Evolutionary conservation across 163 green algal species (phyloP).

Genomic region (Volvox carteri): DNA sequence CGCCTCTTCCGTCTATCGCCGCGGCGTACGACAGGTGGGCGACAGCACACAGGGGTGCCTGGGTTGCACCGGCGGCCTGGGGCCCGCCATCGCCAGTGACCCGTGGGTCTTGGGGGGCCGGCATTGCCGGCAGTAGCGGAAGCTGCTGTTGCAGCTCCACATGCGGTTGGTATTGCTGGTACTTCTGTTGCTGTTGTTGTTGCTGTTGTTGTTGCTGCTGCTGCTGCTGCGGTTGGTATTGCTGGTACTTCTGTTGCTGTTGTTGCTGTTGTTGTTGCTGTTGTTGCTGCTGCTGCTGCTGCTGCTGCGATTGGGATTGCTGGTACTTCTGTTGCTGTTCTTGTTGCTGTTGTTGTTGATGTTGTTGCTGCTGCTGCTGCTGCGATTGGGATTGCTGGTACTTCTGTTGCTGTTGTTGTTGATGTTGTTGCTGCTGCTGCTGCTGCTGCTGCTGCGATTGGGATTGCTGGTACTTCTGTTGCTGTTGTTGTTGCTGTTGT

Average conservation of each 20-base stretch:
- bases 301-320: neutral
- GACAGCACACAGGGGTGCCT: neutral
- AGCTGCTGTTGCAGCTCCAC: slow-evolving; percentile 6
- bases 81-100: too few relatives aligned
- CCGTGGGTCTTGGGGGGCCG: neutral
- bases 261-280: neutral
- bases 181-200: neutral
- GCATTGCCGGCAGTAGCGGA: neutral
- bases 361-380: too few relatives aligned
- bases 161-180: too few relatives aligned
- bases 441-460: too few relatives aligned
- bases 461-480: too few relatives aligned
- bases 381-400: too few relatives aligned
- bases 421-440: too few relatives aligned
- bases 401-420: too few relatives aligned
- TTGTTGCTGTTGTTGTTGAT: too few relatives aligned
- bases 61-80: neutral
- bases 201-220: neutral
- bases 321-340: neutral
- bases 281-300: neutral
- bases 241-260: neutral
- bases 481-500: neutral
- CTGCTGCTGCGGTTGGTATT: neutral
- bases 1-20: too few relatives aligned
- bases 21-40: too few relatives aligned